Base-by-base conservation (phyloP, 1,284 basidiomycete species). In the Marasmius oreades region DNA sequence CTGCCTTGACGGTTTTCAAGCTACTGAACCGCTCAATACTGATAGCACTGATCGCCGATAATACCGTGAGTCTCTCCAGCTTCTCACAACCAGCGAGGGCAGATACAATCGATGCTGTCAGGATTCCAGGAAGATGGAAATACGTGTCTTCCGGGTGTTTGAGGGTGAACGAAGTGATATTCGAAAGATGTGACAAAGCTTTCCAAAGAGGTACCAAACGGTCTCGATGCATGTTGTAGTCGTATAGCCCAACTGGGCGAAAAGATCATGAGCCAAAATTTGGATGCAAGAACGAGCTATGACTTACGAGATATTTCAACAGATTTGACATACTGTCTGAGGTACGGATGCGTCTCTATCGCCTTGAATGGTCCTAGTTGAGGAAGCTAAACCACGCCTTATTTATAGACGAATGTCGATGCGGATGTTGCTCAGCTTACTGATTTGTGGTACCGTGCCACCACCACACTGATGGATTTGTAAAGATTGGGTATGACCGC, bases 181-280 rank as follows among this genome's bases (percentile, higher is more conserved):
- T 55, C 36, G 53, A 52, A 18, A 58, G 53, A 18, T 55, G 42
- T 5, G 56, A 48, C 11, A 58, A 47, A 24, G 56, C 52, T 51
- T 1, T 18, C 26, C 14, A 26, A 18, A 39, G 6, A 37, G 48
- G 33, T 2, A 5, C 22, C 24, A 14, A 11, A 33, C 20, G 8
- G 16, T 20, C 31, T 22, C 18, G 34, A 31, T 24, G 52, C 14
- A 47, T 52, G 37, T 51, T 44, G 48, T 58, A 58, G n/a, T 58
- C 56, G 20, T 22, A 45, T 5, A 58, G 52, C 16, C 48, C 48
- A 36, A 58, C 56, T 58, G 23, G n/a, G n/a, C n/a, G n/a, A 11
- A 14, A 39, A 23, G 16, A n/a, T 3, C 18, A 24, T 18, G 20
- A 8, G 14, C 11, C 14, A 33, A 11, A 37, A 16, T 31, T 31